Evolutionary conservation across 495 filamentous ascomycete genomes (phyloP).

Genomic region (Annulohypoxylon moriforme): DNA sequence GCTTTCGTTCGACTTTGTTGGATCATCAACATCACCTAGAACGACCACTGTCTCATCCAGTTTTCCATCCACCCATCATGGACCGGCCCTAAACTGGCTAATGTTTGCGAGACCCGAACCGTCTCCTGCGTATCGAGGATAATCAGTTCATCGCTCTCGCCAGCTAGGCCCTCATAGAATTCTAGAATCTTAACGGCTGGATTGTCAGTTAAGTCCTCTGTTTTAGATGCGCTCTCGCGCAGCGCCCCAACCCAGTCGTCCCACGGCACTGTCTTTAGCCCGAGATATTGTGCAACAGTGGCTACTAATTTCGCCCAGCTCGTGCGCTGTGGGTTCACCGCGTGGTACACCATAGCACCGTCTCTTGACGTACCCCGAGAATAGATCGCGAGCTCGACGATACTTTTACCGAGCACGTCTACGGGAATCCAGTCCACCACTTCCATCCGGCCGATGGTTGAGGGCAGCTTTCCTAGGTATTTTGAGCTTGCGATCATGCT

Average conservation of each 20-base stretch:
- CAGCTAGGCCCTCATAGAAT: conserved; percentile 6
- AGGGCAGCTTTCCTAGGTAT: conserved; percentile 53
- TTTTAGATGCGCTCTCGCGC: conserved; percentile 45
- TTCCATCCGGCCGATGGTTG: conserved; percentile 50
- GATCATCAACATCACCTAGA: neutral
- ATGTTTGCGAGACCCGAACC: neutral
- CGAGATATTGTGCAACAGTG: conserved; percentile 45
- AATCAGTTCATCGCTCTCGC: neutral
- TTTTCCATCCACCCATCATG: conserved; percentile 16
- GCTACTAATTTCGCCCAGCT: conserved; percentile 49
- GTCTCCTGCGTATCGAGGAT: neutral
- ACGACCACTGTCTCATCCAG: conserved; percentile 28
- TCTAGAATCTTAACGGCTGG: conserved; percentile 56
- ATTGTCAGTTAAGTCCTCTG: conserved; percentile 49
- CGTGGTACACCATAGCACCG: conserved; percentile 53
- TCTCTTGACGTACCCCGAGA: neutral
- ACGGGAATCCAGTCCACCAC: conserved; percentile 65
- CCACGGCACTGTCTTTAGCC: conserved; percentile 21
- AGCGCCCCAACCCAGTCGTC: conserved; percentile 53
- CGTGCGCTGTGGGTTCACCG: conserved; percentile 52
- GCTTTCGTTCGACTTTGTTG: neutral
- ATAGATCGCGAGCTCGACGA: conserved; percentile 42
- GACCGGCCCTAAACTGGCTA: conserved; percentile 10
- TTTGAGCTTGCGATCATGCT: conserved; percentile 56
- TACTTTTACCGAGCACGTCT: conserved; percentile 50